Evolutionary conservation across 257 asterid genomes (phyloP), one percentile per base, ranked within the genome.

Genomic region (Paulownia fortunei): DNA sequence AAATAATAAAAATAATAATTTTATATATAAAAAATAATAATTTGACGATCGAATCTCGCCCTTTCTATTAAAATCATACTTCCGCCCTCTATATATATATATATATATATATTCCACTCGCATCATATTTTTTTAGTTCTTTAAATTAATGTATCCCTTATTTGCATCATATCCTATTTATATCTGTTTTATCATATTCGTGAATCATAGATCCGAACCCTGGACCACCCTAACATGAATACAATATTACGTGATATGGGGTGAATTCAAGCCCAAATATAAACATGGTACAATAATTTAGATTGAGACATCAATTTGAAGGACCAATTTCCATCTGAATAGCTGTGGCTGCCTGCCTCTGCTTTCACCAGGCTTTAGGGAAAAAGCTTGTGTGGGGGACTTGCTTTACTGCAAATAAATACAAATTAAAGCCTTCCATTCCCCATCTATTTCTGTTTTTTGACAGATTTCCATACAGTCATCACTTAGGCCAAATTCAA

Each of bases 261-360:
- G 21, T 7, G 11, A 1, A 1, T 9, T 39, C 46, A 49, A 49
- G 6, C 56, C 23, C 23, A 49, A 49, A n/a, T 15, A 49, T 49
- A 2, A 49, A 44, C 2, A 44, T 21, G 34, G 15, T 23, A 56
- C 63, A 59, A 41, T 19, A n/a, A 6, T 6, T 16, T 34, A 37
- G 16, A 18, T 6, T 8, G 13, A 64, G 52, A 15, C 16, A 39
- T 39, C 30, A 21, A 37, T 37, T 39, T 65, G 72, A 5, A 37
- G 72, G 72, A 65, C 72, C 72, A 36, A 36, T 36, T 64, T 39
- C 71, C 52, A 37, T 37, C 71, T 64, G 51, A 64, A 12, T 36
- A 16, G 26, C 69, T 62, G 21, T 49, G 56, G 21, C 56, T 49
- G 56, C 56, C 69, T 55, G 62, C 30, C 26, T 30, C 4, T 47